Base-by-base conservation (phyloP, 257 asterid genomes). In the Echium plantagineum region DNA sequence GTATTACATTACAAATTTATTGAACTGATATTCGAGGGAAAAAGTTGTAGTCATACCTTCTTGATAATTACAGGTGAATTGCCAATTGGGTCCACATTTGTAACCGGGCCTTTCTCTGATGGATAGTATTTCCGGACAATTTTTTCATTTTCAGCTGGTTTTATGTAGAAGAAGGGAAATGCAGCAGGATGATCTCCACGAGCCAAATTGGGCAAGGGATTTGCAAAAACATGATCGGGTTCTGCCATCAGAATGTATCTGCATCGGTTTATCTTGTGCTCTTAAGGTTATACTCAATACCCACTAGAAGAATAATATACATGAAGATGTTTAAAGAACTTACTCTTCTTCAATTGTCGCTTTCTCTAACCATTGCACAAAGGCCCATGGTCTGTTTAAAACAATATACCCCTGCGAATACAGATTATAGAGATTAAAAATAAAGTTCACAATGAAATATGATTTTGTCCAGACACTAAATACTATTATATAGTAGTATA, bases 201-300 rank as follows among this genome's bases (percentile, higher is more conserved):
- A 21, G 94, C 86, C 82, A 91, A 81, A 80, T 91, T 91, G 49
- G 98, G 98, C 86, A 91, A 69, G 38, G 98, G 98, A 65, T 91
- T 91, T 55, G 74, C 94, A 64, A 91, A 79, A 60, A 91, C 31
- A 66, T 91, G 98, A 72, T 91, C 98, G 20, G 98, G 98, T 77
- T 91, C 98, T 64, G 97, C 96, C 98, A 91, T 91, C 70, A 88
- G 93, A 75, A 91, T 81, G 77, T 91, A 91, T 55, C 98, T 91
- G 94, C 90, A 81, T 72, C 69, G 70, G 72, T 35, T 35, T 58
- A 78, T 63, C 69, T 71, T 61, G 73, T 63, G 67, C 52, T 71
- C 66, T 85, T 73, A 79, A 79, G 78, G 74, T 68, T 46, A 77
- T 60, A 52, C 21, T 55, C 57, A 47, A 61, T 24, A 26, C 56